Conservation (phyloP, 345 rosid species). For the Kandelia obovata region DNA sequence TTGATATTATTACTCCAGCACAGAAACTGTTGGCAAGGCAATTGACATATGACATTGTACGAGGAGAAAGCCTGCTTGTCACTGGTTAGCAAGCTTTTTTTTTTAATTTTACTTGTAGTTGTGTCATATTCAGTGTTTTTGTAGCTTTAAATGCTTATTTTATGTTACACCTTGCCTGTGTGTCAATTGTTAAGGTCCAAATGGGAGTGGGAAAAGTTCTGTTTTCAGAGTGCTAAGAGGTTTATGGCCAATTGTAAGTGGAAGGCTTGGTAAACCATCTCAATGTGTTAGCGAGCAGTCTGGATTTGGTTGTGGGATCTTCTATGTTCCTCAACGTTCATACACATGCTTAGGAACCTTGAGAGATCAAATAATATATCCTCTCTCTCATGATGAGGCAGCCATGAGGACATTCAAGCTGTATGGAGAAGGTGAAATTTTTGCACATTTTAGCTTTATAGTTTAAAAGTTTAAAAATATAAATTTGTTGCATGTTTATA, state of each 20-base stretch:
- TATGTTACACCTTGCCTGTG: conserved; percentile 26
- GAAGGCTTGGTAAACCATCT: conserved; percentile 66
- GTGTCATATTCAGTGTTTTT: neutral
- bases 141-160: conserved; percentile 5
- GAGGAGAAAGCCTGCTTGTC: conserved; percentile 87
- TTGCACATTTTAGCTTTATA: neutral
- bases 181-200: conserved; percentile 64
- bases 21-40: conserved; percentile 85
- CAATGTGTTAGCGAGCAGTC: conserved; percentile 45
- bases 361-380: conserved; percentile 98
- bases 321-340: conserved; percentile 90
- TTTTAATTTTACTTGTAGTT: neutral
- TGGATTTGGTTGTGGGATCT: conserved; percentile 64
- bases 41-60: conserved; percentile 66
- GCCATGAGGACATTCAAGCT: conserved; percentile 44
- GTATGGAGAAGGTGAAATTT: conserved; percentile 50
- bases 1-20: conserved; percentile 85
- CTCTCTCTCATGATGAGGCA: conserved; percentile 86
- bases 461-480: neutral
- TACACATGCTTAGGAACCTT: conserved; percentile 97
- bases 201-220: conserved; percentile 96
- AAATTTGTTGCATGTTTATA: neutral
- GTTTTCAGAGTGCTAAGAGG: conserved; percentile 91
- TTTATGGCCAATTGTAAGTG: conserved; percentile 87
- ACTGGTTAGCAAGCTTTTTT: conserved; percentile 62